Evolutionary conservation across 768 basidiomycete species (phyloP), one percentile per base, ranked within the genome.

Genomic region (Candolleomyces efflorescens): DNA sequence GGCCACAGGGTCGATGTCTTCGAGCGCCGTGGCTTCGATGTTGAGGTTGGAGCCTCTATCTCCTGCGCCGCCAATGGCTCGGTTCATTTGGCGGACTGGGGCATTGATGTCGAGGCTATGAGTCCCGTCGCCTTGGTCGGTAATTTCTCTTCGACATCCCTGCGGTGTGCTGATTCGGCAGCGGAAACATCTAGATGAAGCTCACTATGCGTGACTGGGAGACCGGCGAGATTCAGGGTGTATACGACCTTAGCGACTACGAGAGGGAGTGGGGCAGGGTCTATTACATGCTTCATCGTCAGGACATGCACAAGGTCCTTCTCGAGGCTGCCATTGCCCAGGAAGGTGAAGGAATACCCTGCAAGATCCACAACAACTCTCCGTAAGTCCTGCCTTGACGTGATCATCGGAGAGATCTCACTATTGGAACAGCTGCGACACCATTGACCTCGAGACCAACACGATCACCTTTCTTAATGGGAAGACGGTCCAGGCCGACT

Each of bases 191-290:
- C 22, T 58, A 71, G 64, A 64, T 65, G 68, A 68, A 72, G 53
- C 64, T 72, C 20, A 64, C 66, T 36, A 72, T 72, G 71, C 65
- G 71, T 13, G 71, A 72, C 47, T 72, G 71, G 71, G 67, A 69
- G 53, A 70, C 69, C 20, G 71, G 71, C 15, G 61, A 63, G 36
- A 62, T 72, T 23, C 65, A 66, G 41, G 69, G 68, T 38, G 60
- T 68, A 44, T 72, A 71, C 56, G 66, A 69, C 53, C 61, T 72
- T 27, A 60, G 66, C 15, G 56, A 65, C 37, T 72, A 72, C 46
- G 68, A 70, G 53, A 54, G 66, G 55, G 65, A 70, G 43, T 69
- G 68, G 68, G 66, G 68, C 11, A 63, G 68, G 43, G 66, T 66
- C 12, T 68, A 69, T 58, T 65, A 67, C 54, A 71, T 71, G 70